Conservation (phyloP, 2,329 filamentous ascomycete species). For the Coniochaeta hoffmannii region DNA sequence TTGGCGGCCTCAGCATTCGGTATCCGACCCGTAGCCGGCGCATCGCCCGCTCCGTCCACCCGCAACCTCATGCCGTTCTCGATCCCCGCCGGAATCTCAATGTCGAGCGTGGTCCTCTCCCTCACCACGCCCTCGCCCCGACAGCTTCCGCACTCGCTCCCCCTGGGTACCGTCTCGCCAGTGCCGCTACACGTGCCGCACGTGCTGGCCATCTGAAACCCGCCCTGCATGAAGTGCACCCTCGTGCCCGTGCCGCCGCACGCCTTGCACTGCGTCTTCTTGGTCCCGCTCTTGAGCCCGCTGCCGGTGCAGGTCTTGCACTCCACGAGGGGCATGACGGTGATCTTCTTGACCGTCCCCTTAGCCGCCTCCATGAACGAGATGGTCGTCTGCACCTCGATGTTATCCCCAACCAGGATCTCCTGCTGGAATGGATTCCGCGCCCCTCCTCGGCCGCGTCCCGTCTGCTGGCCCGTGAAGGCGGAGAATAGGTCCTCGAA, state of each 20-base stretch:
- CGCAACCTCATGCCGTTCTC: slow-evolving; percentile 93
- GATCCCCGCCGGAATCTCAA: slow-evolving; percentile 92
- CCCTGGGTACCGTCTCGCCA: slow-evolving; percentile 68
- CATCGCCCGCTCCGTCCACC: slow-evolving; percentile 80
- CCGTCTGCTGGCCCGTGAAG: slow-evolving; percentile 54
- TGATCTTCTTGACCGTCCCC: slow-evolving; percentile 81
- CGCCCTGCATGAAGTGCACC: slow-evolving; percentile 83
- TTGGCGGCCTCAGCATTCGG: slow-evolving; percentile 50
- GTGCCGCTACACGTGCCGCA: slow-evolving; percentile 75
- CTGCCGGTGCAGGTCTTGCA: slow-evolving; percentile 79
- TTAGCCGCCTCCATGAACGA: slow-evolving; percentile 96
- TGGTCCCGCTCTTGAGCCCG: slow-evolving; percentile 75
- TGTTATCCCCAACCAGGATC: slow-evolving; percentile 87
- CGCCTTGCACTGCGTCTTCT: slow-evolving; percentile 63
- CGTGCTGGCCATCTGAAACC: slow-evolving; percentile 92
- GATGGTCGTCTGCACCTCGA: slow-evolving; percentile 88
- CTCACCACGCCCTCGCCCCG: slow-evolving; percentile 76
- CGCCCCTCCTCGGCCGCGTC: slow-evolving; percentile 43
- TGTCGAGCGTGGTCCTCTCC: slow-evolving; percentile 72
- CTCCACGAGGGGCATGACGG: slow-evolving; percentile 70
- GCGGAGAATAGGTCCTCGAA: slow-evolving; percentile 94
- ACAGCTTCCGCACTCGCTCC: slow-evolving; percentile 75
- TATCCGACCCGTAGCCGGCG: slow-evolving; percentile 66
- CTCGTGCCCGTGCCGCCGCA: slow-evolving; percentile 84
- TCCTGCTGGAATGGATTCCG: slow-evolving; percentile 66